Conservation (phyloP, 768 basidiomycete genomes). For the Pilatotrama ljubarskyi region DNA sequence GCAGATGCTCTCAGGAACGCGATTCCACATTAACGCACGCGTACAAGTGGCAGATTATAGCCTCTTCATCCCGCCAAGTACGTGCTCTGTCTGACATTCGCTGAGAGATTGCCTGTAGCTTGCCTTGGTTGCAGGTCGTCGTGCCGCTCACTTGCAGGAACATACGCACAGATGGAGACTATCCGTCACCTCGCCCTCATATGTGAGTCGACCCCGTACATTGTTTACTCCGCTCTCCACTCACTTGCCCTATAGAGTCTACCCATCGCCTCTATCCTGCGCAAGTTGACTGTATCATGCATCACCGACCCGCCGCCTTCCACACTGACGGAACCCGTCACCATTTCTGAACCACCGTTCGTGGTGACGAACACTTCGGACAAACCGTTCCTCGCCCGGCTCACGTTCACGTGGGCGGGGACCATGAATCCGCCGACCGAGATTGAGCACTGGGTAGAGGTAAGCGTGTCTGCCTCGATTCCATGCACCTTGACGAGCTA, state of each 20-base stretch:
- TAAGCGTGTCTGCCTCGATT: slow-evolving; percentile 21
- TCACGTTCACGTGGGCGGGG: slow-evolving; percentile 43
- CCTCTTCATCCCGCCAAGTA: slow-evolving; percentile 44
- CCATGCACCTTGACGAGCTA: background rate
- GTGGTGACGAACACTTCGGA: slow-evolving; percentile 42
- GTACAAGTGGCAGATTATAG: slow-evolving; percentile 46
- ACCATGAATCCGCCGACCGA: slow-evolving; percentile 42
- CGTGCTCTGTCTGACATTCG: too few species aligned
- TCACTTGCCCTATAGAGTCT: slow-evolving; percentile 31
- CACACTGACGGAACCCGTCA: slow-evolving; percentile 35
- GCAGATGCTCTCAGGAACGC: slow-evolving; percentile 29
- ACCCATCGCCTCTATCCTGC: slow-evolving; percentile 36
- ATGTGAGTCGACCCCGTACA: background rate
- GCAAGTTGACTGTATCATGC: slow-evolving; percentile 36
- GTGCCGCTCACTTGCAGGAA: slow-evolving; percentile 24
- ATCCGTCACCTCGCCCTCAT: slow-evolving; percentile 30
- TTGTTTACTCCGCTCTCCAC: background rate
- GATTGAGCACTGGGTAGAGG: slow-evolving; percentile 56
- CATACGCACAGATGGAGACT: slow-evolving; percentile 52
- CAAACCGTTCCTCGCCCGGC: slow-evolving; percentile 45
- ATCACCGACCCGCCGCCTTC: slow-evolving; percentile 41
- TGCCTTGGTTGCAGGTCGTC: slow-evolving; percentile 32
- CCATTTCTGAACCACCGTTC: slow-evolving; percentile 40
- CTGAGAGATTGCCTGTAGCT: too few species aligned
- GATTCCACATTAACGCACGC: slow-evolving; percentile 50